These are phyloP conservation scores for Globisporangium canariense DNA, from an alignment of 352 stramenopile genomes.

Conservation along the genomic window DNA sequence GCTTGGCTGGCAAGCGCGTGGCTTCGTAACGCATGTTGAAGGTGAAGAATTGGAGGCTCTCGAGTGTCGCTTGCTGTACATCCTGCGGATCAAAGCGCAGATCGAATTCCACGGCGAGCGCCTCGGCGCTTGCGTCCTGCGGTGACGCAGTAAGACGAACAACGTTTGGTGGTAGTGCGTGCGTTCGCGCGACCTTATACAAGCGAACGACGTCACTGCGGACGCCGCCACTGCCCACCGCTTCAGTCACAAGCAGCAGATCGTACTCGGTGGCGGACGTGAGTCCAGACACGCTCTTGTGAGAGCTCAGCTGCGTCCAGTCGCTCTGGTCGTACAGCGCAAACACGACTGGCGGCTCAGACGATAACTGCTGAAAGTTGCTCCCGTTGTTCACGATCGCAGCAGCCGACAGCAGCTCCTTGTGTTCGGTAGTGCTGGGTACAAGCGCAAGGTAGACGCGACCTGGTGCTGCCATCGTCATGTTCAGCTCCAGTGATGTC, in stretches of 20 bases:
- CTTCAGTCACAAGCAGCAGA: slow-evolving; percentile 51
- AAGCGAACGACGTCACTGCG: slow-evolving; percentile 35
- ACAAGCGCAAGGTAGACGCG: slow-evolving; percentile 48
- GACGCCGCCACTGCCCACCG: slow-evolving; percentile 44
- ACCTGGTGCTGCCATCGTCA: slow-evolving; percentile 37
- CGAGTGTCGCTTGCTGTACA: slow-evolving; percentile 22
- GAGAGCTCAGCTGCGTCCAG: slow-evolving; percentile 27
- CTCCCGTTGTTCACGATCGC: slow-evolving; percentile 31
- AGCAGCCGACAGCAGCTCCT: slow-evolving; percentile 15
- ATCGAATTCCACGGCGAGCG: slow-evolving; percentile 36
- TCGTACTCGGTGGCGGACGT: slow-evolving; percentile 57
- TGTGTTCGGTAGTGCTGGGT: slow-evolving; percentile 20
- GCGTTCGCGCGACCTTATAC: slow-evolving; percentile 36
- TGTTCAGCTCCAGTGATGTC: slow-evolving; percentile 27
- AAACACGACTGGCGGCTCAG: slow-evolving; percentile 24
- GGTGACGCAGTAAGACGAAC: slow-evolving; percentile 12
- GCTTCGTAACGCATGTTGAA: slow-evolving; percentile 62
- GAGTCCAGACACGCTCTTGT: slow-evolving; percentile 29
- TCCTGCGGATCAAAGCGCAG: slow-evolving; percentile 42
- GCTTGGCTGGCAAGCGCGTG: not conserved
- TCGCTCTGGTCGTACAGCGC: slow-evolving; percentile 17
- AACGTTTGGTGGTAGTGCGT: slow-evolving; percentile 51
- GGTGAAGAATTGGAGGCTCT: slow-evolving; percentile 34
- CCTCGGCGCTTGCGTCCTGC: slow-evolving; percentile 38
- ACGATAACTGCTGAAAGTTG: not conserved